Conservation (phyloP, 208 protist species). For the Zelonia costaricensis region DNA sequence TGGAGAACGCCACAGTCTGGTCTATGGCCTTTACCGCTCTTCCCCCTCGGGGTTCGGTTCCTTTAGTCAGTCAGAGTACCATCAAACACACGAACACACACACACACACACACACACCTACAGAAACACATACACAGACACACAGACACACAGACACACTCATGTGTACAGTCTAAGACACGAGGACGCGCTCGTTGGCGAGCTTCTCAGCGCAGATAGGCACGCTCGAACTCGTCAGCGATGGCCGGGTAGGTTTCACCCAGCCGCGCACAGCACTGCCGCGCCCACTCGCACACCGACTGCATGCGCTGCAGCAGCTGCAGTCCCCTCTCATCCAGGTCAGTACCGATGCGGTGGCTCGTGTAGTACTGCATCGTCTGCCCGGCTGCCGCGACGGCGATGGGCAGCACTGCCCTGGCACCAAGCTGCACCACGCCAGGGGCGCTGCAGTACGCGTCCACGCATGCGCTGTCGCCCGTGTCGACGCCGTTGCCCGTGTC, state of each 20-base stretch:
- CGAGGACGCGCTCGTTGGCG: not conserved
- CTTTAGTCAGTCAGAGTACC: no score
- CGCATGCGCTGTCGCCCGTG: not conserved
- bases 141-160: not conserved
- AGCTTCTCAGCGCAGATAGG: conserved; percentile 29
- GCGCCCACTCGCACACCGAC: conserved; percentile 53
- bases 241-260: conserved; percentile 34
- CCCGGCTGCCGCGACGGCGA: conserved; percentile 26
- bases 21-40: no score
- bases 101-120: not conserved
- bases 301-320: conserved; percentile 50
- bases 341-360: conserved; percentile 13
- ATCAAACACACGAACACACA: not conserved
- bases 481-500: conserved; percentile 26
- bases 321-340: conserved; percentile 19
- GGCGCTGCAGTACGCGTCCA: conserved; percentile 34
- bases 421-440: conserved; percentile 29
- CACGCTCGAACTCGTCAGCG: conserved; percentile 42
- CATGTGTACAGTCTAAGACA: not conserved
- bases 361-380: conserved; percentile 24
- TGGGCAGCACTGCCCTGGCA: conserved; percentile 34
- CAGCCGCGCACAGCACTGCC: conserved; percentile 44
- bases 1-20: no score
- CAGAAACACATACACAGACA: not conserved
- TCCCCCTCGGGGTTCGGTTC: no score